These are phyloP conservation scores for Malassezia pachydermatis DNA, from an alignment of 1,284 basidiomycete genomes.

Conservation along the genomic window DNA sequence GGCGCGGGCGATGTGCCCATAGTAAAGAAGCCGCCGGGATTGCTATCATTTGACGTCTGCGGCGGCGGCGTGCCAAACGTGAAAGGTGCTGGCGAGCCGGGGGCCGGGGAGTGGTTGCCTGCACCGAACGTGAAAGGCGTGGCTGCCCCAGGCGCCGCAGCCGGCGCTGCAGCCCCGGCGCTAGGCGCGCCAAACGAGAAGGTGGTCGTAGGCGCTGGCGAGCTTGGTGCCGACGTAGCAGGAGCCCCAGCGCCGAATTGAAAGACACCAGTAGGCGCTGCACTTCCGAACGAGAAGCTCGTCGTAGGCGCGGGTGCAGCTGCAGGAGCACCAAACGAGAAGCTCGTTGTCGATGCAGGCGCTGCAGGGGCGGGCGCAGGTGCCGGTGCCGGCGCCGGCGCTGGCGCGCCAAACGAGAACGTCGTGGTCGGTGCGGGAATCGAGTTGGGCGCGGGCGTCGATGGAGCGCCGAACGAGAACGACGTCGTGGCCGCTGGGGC, in stretches of 20 bases:
- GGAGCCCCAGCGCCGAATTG: background rate
- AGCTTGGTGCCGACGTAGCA: background rate
- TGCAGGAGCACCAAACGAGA: constrained; percentile 19
- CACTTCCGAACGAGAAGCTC: constrained; percentile 15
- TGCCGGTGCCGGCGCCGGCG: background rate
- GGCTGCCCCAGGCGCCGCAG: background rate
- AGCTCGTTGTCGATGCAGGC: constrained; percentile 2
- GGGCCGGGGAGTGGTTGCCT: background rate
- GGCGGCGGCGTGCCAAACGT: constrained; percentile 15
- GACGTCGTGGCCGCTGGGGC: background rate
- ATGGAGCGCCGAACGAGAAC: constrained; percentile 19
- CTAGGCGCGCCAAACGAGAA: constrained; percentile 18
- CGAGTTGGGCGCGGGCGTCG: background rate
- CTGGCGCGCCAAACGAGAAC: background rate
- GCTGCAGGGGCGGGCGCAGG: constrained; percentile 4
- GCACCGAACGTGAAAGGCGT: constrained; percentile 14
- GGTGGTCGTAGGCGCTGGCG: constrained; percentile 13
- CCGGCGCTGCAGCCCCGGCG: too few species aligned
- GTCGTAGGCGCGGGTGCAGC: constrained; percentile 9
- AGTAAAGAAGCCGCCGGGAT: constrained; percentile 22
- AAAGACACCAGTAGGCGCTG: background rate
- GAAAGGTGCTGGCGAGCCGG: constrained; percentile 13
- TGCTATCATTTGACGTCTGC: constrained; percentile 1
- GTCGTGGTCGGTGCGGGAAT: background rate
- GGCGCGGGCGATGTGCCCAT: constrained; percentile 27